These are phyloP conservation scores for Dianthus caryophyllus DNA, from an alignment of 148 eudicot genomes.

Conservation along the genomic window DNA sequence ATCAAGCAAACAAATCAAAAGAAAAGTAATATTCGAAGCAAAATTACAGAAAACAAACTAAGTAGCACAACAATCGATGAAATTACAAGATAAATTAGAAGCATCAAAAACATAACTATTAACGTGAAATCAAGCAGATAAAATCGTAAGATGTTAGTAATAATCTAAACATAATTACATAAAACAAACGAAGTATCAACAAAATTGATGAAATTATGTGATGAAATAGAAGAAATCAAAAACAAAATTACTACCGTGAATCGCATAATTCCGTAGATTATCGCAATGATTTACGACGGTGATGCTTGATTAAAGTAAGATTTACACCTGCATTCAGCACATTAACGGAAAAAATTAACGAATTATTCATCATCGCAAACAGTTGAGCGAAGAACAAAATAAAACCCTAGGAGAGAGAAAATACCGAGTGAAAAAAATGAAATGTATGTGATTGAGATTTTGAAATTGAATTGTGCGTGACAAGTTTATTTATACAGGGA, in stretches of 20 bases:
- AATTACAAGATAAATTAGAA: constrained; percentile 61
- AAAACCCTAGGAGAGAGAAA: constrained; percentile 10
- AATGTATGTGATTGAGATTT: too few relatives aligned
- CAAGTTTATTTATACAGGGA: neutral
- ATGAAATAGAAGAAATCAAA: constrained; percentile 33
- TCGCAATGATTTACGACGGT: constrained; percentile 11
- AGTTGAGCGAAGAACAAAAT: neutral
- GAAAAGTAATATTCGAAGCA: neutral
- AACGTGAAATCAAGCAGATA: too few relatives aligned
- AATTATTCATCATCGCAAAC: neutral
- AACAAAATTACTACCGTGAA: too few relatives aligned
- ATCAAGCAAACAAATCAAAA: neutral
- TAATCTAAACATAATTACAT: neutral
- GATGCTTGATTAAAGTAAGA: constrained; percentile 47
- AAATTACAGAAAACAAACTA: constrained; percentile 33
- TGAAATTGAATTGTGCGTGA: too few relatives aligned
- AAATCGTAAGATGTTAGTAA: too few relatives aligned
- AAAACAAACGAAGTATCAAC: constrained; percentile 65
- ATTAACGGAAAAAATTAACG: constrained; percentile 45
- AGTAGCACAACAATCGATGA: constrained; percentile 75
- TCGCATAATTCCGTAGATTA: constrained; percentile 47
- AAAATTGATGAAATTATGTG: constrained; percentile 73
- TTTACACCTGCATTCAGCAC: constrained; percentile 61
- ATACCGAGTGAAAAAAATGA: constrained; percentile 32
- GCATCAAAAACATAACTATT: too few relatives aligned